Base-by-base conservation (phyloP, 352 stramenopile species). In the Phytophthora palmivora region DNA sequence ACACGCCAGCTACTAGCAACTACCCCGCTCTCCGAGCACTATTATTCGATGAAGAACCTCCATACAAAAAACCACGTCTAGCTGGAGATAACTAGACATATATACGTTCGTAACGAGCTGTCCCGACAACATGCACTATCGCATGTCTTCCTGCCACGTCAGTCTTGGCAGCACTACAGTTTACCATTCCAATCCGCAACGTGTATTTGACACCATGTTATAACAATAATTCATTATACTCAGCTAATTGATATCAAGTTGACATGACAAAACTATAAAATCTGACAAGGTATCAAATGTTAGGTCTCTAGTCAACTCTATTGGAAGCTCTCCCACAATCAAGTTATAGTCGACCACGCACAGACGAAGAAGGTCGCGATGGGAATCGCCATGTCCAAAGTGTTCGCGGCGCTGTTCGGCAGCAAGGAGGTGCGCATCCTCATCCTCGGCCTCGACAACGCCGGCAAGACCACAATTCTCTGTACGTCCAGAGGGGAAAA, bases 401-500 rank as follows among this genome's bases (percentile, higher is more conserved):
- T 99, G 36, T 99, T 99, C 69, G 92, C 97, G 55, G 92, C 82
- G 60, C 88, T 99, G 33, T 99, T 99, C 82, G 97, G 98, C 16
- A 98, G 83, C 62, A 99, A 99, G 76, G 98, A 99, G 78, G 95
- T 99, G 33, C 91, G 98, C 63, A 99, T 99, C 75, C 84, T 99
- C 11, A 99, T 99, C 75, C 78, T 99, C 4, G 98, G 98, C 4
- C 88, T 99, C 4, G 98, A 99, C 75, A 99, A 99, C 79, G 97
- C 98, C 30, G 98, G 98, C 41, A 99, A 99, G 80, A 99, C 98
- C 6, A 99, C 98, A 7, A 99, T 99, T 64, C 84, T 99, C 34
- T 99, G 86, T 95, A 88, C 66, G 84, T 91, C n/a, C 15, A 48
- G 18, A 32, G 9, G 24, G 8, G 28, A 33, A 24, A 14, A 30